phyloP scores from a whole-genome alignment of 805 yeast genomes.

The Blastobotrys terrestris region DNA sequence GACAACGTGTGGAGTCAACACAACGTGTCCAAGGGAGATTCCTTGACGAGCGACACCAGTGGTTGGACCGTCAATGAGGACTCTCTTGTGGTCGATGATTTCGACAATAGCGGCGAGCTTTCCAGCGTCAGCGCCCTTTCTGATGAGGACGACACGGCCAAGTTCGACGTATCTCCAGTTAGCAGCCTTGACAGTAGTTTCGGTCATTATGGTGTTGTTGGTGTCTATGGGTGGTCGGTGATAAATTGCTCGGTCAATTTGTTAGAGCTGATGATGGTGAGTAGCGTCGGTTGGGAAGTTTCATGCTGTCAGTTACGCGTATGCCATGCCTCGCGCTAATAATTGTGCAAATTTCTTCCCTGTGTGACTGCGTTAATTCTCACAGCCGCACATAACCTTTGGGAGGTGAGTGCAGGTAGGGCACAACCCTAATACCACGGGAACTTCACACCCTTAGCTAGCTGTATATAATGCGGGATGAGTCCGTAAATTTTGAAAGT shows the following conservation, averaged over 20 bases:
- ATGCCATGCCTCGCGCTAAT: too few species aligned
- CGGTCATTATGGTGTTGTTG: constrained; percentile 25
- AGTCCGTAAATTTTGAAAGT: not conserved
- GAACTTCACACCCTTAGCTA: too few species aligned
- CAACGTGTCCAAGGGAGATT: constrained; percentile 76
- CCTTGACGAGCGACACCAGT: constrained; percentile 88
- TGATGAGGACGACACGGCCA: constrained; percentile 95
- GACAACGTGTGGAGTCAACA: constrained; percentile 87
- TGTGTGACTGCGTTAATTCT: too few species aligned
- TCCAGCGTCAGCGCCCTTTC: constrained; percentile 64
- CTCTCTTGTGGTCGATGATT: constrained; percentile 99
- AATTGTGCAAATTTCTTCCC: too few species aligned
- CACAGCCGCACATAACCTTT: too few species aligned
- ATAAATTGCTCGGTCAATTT: not conserved
- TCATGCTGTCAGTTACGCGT: constrained; percentile 2
- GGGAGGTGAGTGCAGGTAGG: not conserved
- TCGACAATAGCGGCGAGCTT: constrained; percentile 97
- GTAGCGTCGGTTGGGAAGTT: not conserved
- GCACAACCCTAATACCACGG: not conserved
- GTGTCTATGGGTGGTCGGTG: not conserved
- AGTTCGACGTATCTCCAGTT: constrained; percentile 99
- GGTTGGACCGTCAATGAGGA: constrained; percentile 94
- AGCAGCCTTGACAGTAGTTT: constrained; percentile 84
- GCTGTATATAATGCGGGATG: too few species aligned
- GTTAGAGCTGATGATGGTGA: not conserved